Evolutionary conservation across 2,329 filamentous ascomycete genomes (phyloP), one percentile per base, ranked within the genome.

Genomic region (Hyphodiscus sp.): DNA sequence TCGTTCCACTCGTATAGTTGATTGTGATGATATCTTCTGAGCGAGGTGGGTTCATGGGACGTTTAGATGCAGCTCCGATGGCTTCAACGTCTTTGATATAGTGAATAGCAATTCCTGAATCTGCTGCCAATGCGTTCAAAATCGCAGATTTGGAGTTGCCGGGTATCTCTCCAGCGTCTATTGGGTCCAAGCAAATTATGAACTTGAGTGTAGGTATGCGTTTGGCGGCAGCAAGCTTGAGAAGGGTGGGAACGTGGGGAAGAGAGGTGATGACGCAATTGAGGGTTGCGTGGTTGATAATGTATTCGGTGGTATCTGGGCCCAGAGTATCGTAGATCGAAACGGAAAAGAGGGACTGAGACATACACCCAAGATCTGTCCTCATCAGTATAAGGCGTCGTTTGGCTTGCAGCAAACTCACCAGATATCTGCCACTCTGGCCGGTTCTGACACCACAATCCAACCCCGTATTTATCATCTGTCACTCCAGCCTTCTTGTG

Each of bases 261-360:
- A 96, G 75, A 26, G 88, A 91, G 54, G 88, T 85, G 58, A 87
- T 83, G 41, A 97, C 82, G 65, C 85, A 89, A 54, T 78, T 71
- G 53, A 97, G 75, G 58, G 85, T 79, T 51, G 90, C 83, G 69
- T 97, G 92, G 71, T 95, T 95, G 74, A 97, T 87, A 71, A 99
- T 96, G 74, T 89, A 97, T 73, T 97, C 91, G 53, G 89, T 91
- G 2, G 91, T 83, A 61, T 96, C 89, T 13, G 92, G 86, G 10
- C 92, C 92, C 5, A 99, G 81, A 13, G 92, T 96, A 71, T 97
- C 94, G 75, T 99, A 99, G 49, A 99, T 85, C 5, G 92, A 96
- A 52, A 99, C 91, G 20, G 87, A 89, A 73, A 80, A 97, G 29
- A 97, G 81, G 8, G 86, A 82, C 71, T 97, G 94, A 13, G 91